Percentiles rank a stretch among this genome's conserved stretches.
phyloP scores from a whole-genome alignment of 192 early-diverging fungal genomes.

The Powellomyces hirtus region DNA sequence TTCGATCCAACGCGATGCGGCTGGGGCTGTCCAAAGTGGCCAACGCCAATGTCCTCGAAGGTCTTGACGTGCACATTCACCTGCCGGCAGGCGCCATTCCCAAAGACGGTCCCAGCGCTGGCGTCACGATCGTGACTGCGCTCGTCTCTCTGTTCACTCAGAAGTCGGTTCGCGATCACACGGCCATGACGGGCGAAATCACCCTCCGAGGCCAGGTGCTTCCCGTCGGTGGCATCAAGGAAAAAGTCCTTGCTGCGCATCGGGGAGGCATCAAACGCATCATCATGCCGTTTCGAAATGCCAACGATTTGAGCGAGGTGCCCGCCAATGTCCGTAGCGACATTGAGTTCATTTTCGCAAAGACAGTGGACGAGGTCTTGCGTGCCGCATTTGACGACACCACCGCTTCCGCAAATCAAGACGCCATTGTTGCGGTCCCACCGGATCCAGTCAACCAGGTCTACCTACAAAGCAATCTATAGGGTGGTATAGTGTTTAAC shows the following conservation, averaged over 20 bases:
- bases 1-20: constrained; percentile 63
- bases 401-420: too few species aligned
- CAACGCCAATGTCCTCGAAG: constrained; percentile 29
- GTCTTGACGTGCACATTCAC: constrained; percentile 84
- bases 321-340: constrained; percentile 64
- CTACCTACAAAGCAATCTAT: too few species aligned
- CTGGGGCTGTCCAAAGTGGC: constrained; percentile 49
- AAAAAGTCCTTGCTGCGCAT: constrained; percentile 82
- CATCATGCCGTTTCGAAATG: constrained; percentile 69
- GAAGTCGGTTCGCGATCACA: constrained; percentile 44
- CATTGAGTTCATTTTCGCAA: constrained; percentile 70
- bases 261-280: constrained; percentile 72
- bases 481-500: too few species aligned
- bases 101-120: constrained; percentile 78
- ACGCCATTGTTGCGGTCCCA: too few species aligned
- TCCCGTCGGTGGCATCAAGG: constrained; percentile 84
- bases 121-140: constrained; percentile 72
- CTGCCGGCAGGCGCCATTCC: constrained; percentile 75
- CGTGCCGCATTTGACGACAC: constrained; percentile 36
- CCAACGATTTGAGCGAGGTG: constrained; percentile 71
- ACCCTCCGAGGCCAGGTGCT: constrained; percentile 78
- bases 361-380: constrained; percentile 66
- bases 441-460: too few species aligned
- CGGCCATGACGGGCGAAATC: constrained; percentile 86
- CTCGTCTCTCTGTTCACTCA: constrained; percentile 74